Conservation (phyloP, 2,329 filamentous ascomycete genomes). For the Botrytis galanthina region DNA sequence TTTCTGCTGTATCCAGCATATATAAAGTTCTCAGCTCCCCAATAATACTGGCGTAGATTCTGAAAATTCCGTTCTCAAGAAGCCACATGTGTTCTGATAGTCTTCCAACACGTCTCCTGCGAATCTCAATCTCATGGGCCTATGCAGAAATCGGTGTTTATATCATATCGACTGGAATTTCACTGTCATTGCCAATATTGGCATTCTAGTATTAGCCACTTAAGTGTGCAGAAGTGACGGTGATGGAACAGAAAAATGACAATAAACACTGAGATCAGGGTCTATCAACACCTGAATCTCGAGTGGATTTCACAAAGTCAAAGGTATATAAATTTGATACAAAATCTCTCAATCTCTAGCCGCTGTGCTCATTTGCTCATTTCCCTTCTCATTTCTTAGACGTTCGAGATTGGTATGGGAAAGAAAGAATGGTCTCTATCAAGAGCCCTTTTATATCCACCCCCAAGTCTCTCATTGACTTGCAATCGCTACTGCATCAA, state of each 20-base stretch:
- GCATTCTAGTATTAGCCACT: not conserved
- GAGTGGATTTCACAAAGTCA: not conserved
- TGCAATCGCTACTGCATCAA: not conserved
- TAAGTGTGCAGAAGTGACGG: not conserved
- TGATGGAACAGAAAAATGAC: not conserved
- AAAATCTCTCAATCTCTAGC: no score
- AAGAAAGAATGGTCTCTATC: not conserved
- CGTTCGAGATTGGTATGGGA: not conserved
- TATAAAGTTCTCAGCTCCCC: not conserved
- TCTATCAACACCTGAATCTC: not conserved
- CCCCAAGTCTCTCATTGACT: no score
- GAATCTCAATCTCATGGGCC: no score
- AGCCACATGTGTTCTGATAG: no score
- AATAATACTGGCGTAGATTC: not conserved
- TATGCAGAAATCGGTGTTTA: not conserved
- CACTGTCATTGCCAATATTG: not conserved
- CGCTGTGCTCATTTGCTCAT: no score
- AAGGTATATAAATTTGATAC: no score
- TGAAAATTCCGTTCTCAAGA: not conserved
- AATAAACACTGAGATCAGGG: not conserved
- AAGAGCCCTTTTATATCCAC: not conserved
- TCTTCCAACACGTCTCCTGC: no score
- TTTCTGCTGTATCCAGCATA: not conserved
- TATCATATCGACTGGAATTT: fast-evolving
- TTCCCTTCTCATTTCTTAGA: no score